phyloP scores from a whole-genome alignment of 2,329 filamentous ascomycete species.

The Neoascochyta sp. region DNA sequence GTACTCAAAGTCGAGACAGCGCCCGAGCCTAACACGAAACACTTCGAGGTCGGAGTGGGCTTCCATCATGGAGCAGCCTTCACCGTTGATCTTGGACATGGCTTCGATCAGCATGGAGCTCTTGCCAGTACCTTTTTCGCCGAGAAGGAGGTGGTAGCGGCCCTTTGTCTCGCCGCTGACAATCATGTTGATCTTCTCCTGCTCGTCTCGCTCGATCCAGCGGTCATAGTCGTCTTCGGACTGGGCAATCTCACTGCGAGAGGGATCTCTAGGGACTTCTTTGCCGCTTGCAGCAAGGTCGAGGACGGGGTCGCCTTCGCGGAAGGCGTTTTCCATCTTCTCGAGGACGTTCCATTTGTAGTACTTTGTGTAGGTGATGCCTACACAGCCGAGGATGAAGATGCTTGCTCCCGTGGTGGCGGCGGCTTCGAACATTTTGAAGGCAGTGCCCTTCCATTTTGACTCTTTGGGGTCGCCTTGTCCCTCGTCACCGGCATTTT shows the following conservation, averaged over 20 bases:
- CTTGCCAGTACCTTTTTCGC: conserved; percentile 95
- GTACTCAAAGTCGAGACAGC: conserved; percentile 92
- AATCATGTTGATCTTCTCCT: conserved; percentile 76
- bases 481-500: conserved; percentile 19
- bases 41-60: conserved; percentile 94
- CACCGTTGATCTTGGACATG: conserved; percentile 88
- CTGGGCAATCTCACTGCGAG: conserved; percentile 13
- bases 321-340: conserved; percentile 91
- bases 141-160: conserved; percentile 87
- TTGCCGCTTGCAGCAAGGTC: conserved; percentile 54
- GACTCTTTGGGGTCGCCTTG: conserved; percentile 14
- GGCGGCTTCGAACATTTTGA: conserved; percentile 52
- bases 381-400: conserved; percentile 46
- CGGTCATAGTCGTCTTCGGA: conserved; percentile 54
- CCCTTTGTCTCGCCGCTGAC: conserved; percentile 68
- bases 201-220: conserved; percentile 84
- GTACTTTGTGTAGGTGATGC: conserved; percentile 48
- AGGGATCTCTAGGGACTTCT: conserved; percentile 30
- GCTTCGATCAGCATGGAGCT: conserved; percentile 94
- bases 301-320: conserved; percentile 84
- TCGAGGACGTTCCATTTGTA: conserved; percentile 89
- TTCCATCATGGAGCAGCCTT: conserved; percentile 92
- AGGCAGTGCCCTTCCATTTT: conserved; percentile 42
- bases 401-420: conserved; percentile 51
- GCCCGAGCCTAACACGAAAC: conserved; percentile 86